Conservation (phyloP, 331 rosid species). For the Malus hybrid region DNA sequence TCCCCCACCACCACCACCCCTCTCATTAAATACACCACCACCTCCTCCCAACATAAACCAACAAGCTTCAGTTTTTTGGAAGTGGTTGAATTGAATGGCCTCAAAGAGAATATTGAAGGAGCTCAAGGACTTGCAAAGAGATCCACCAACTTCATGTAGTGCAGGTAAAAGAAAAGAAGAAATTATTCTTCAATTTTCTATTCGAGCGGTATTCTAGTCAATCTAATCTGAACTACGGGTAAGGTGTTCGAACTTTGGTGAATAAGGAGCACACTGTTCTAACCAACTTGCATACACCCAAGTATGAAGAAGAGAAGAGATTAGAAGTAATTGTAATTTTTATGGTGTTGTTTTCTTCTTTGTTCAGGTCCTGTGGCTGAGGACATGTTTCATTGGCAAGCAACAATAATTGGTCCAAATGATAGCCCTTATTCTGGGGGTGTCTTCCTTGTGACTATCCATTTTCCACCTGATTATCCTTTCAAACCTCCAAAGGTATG, state of each 20-base stretch:
- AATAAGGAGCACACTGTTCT: no score
- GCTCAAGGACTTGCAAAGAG: slow-evolving; percentile 92
- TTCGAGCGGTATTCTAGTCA: no score
- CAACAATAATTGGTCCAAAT: slow-evolving; percentile 88
- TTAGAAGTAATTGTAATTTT: not conserved
- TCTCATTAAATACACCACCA: slow-evolving; percentile 8
- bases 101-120: slow-evolving; percentile 83
- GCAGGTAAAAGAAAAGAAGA: slow-evolving; percentile 49
- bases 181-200: not conserved
- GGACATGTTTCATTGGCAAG: slow-evolving; percentile 93
- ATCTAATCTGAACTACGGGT: no score
- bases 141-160: slow-evolving; percentile 94
- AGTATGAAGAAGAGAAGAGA: not conserved
- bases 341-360: not conserved
- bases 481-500: slow-evolving; percentile 91
- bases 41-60: not conserved
- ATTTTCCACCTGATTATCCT: slow-evolving; percentile 91
- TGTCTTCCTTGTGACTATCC: slow-evolving; percentile 77
- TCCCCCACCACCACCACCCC: not conserved
- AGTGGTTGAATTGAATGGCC: slow-evolving; percentile 43
- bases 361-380: slow-evolving; percentile 77
- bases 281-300: no score
- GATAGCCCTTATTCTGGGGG: slow-evolving; percentile 94
- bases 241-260: no score
- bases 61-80: not conserved